These are phyloP conservation scores for Calendula officinalis DNA, from an alignment of 129 eudicot genomes.

Conservation along the genomic window DNA sequence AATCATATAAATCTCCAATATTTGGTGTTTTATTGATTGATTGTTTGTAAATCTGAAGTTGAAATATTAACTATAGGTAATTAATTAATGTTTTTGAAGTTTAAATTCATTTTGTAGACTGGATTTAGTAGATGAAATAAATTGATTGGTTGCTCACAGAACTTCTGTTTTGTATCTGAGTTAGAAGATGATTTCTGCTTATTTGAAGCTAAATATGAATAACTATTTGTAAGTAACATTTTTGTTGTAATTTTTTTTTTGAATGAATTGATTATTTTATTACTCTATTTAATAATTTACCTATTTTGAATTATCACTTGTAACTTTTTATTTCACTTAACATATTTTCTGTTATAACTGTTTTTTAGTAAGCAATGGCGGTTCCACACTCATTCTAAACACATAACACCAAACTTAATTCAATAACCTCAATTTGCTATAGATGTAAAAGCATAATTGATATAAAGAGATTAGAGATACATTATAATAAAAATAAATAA, in stretches of 20 bases:
- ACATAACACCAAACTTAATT: conserved; percentile 4
- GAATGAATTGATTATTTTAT: neutral
- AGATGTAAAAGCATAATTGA: neutral
- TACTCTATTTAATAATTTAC: too few relatives aligned
- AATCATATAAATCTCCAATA: too few relatives aligned
- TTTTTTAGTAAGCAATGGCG: too few relatives aligned
- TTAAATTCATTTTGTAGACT: neutral
- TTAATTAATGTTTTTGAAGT: neutral
- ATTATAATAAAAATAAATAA: too few relatives aligned
- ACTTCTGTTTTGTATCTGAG: neutral
- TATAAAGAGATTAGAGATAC: too few relatives aligned
- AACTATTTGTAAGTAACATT: neutral
- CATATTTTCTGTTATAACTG: too few relatives aligned
- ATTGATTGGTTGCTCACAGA: neutral
- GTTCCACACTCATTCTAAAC: conserved; percentile 40
- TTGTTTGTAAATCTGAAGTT: too few relatives aligned
- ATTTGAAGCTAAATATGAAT: neutral
- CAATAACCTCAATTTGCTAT: neutral
- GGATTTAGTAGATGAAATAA: neutral
- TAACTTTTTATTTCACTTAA: too few relatives aligned
- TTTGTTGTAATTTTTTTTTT: neutral
- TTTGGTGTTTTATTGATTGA: too few relatives aligned
- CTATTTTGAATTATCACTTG: too few relatives aligned
- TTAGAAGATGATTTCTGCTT: neutral
- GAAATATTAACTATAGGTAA: neutral